A percentile compares a stretch with the other conserved stretches of the same genome.
Conservation (phyloP, 176 grass and related monocot genomes). For the Sorghum bicolor region Sorghum_bicolor_NCBIv3 NC_012872.2:7618501-7619000, state of each 20-base stretch:
- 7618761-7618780: slow-evolving; percentile 3
- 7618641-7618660: slow-evolving; percentile 5
- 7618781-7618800: slow-evolving; percentile 6
- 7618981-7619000: neutral
- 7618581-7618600: neutral
- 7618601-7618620: neutral
- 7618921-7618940: slow-evolving; percentile 12
- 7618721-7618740: neutral
- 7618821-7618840: neutral
- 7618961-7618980: slow-evolving; percentile 26
- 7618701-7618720: neutral
- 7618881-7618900: slow-evolving; percentile 22
- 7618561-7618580: neutral
- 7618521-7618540: slow-evolving; percentile 17
- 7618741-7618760: slow-evolving; percentile 18
- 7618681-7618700: neutral
- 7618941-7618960: slow-evolving; percentile 4
- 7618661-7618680: slow-evolving; percentile 20
- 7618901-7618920: slow-evolving; percentile 37
- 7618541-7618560: neutral
- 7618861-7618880: neutral
- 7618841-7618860: neutral
- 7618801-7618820: neutral
- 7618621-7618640: slow-evolving; percentile 21
- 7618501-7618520: neutral